These are phyloP conservation scores for Agaricus subrufescens DNA, from an alignment of 768 basidiomycete species.

Conservation along the genomic window DNA sequence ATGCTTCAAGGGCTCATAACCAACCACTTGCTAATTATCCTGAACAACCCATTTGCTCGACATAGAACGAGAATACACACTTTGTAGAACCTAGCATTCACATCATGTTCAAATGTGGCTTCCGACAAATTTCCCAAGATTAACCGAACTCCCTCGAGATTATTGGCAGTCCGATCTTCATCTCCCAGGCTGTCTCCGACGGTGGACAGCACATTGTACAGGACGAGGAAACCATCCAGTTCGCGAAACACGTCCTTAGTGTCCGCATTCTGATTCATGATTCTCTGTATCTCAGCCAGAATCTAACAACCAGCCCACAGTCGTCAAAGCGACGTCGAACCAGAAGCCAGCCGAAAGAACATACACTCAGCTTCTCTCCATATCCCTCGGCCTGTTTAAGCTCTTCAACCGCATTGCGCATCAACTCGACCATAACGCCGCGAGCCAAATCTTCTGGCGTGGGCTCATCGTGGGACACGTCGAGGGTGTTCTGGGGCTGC, in stretches of 20 bases:
- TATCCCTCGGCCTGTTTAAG: conserved; percentile 52
- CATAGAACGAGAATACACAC: conserved; percentile 32
- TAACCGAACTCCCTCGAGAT: conserved; percentile 51
- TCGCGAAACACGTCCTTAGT: conserved; percentile 79
- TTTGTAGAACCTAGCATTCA: conserved; percentile 63
- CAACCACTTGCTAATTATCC: conserved; percentile 44
- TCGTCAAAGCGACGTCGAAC: neutral
- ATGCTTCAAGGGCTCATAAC: conserved; percentile 58
- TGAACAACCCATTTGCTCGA: conserved; percentile 1
- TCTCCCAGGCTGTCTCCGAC: conserved; percentile 30
- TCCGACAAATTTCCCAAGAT: conserved; percentile 63
- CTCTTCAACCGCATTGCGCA: conserved; percentile 66
- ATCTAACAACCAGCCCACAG: conserved; percentile 33
- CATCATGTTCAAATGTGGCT: conserved; percentile 49
- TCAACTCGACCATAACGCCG: conserved; percentile 66
- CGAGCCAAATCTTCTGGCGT: conserved; percentile 69
- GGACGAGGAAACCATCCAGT: conserved; percentile 72
- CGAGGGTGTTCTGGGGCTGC: conserved; percentile 16
- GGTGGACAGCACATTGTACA: conserved; percentile 69
- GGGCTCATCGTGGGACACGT: conserved; percentile 36
- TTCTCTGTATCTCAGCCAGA: conserved; percentile 60
- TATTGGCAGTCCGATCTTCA: conserved; percentile 30
- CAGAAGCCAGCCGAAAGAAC: conserved; percentile 6
- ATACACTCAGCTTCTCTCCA: conserved; percentile 44
- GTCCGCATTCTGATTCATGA: conserved; percentile 57